A percentile compares a stretch with the other conserved stretches of the same genome.
These are phyloP conservation scores for Phaffomyces antillensis DNA, from an alignment of 805 yeast species.

Conservation along the genomic window DNA sequence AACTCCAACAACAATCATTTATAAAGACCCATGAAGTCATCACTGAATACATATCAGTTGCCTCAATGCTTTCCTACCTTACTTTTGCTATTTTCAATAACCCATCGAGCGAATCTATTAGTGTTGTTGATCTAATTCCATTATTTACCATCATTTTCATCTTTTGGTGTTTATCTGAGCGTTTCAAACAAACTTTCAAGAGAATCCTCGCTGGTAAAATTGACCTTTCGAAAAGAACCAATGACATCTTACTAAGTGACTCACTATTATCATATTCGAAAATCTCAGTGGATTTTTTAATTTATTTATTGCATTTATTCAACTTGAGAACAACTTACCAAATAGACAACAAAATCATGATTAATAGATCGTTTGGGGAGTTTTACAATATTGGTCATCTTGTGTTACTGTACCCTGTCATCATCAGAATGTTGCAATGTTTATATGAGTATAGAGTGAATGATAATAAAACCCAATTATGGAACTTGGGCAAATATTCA, in stretches of 20 bases:
- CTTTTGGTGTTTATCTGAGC: conserved; percentile 29
- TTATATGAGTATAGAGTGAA: conserved; percentile 53
- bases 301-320: conserved; percentile 43
- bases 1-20: conserved; percentile 1
- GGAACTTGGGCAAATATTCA: conserved; percentile 70
- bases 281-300: conserved; percentile 64
- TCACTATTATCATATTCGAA: conserved; percentile 75
- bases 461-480: conserved; percentile 46
- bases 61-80: background rate
- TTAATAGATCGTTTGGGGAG: conserved; percentile 29
- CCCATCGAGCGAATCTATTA: background rate
- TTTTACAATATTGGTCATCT: conserved; percentile 29
- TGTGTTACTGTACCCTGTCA: conserved; percentile 48
- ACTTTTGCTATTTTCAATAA: conserved; percentile 2
- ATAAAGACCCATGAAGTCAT: background rate
- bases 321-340: conserved; percentile 31
- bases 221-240: conserved; percentile 53
- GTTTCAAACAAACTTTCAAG: conserved; percentile 42
- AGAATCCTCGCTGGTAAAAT: conserved; percentile 55
- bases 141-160: conserved; percentile 23
- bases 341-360: conserved; percentile 13
- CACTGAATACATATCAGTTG: conserved; percentile 2
- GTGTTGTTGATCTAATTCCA: conserved; percentile 6
- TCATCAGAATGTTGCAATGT: conserved; percentile 82
- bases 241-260: conserved; percentile 81